phyloP scores from a whole-genome alignment of 148 eudicot species.

The Oxyria digyna region DNA sequence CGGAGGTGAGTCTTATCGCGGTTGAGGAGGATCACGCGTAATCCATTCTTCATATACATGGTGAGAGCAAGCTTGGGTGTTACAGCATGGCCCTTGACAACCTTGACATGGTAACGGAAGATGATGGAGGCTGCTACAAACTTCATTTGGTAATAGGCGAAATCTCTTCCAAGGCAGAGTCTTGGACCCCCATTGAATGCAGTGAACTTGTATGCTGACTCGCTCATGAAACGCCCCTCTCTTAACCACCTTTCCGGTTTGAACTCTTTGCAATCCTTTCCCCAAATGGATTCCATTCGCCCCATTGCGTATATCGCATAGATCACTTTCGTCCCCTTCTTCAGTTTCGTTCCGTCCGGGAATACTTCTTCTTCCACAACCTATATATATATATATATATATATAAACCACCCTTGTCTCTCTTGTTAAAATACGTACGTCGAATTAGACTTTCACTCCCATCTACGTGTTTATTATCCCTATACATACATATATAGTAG shows the following conservation, averaged over 20 bases:
- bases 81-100: slow-evolving; percentile 49
- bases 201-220: slow-evolving; percentile 86
- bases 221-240: slow-evolving; percentile 73
- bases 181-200: slow-evolving; percentile 98
- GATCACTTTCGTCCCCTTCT: slow-evolving; percentile 79
- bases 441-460: too few relatives aligned
- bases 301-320: slow-evolving; percentile 94
- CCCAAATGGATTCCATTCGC: slow-evolving; percentile 94
- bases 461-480: too few relatives aligned
- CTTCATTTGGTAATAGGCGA: slow-evolving; percentile 97
- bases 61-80: slow-evolving; percentile 84
- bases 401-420: too few relatives aligned
- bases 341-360: slow-evolving; percentile 78
- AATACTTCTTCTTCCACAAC: slow-evolving; percentile 74
- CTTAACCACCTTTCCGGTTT: slow-evolving; percentile 90
- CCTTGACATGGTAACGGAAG: slow-evolving; percentile 48
- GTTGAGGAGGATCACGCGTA: slow-evolving; percentile 52
- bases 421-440: too few relatives aligned
- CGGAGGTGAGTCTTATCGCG: too few relatives aligned
- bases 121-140: slow-evolving; percentile 79
- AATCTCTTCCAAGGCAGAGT: slow-evolving; percentile 88
- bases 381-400: too few relatives aligned
- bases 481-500: too few relatives aligned
- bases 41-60: slow-evolving; percentile 91
- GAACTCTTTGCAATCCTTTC: slow-evolving; percentile 76